A percentile compares a stretch with the other conserved stretches of the same genome.
Conservation (phyloP, 768 basidiomycete species). For the Tylopilus cervinicoccineus region DNA sequence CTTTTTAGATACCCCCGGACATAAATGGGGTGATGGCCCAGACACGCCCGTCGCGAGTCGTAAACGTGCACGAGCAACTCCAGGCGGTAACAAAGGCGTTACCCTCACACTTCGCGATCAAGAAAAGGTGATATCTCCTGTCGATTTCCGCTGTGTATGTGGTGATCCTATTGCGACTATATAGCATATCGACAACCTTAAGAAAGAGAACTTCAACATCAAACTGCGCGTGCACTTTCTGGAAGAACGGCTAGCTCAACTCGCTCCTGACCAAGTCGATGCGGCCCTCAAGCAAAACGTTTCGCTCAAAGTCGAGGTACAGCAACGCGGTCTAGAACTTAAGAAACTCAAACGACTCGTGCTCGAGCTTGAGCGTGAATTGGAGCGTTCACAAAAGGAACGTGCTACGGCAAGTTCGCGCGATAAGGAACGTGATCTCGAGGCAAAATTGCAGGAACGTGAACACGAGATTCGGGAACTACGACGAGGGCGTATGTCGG, state of each 20-base stretch:
- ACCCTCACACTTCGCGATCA: constrained; percentile 89
- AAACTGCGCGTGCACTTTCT: constrained; percentile 95
- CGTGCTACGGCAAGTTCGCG: constrained; percentile 36
- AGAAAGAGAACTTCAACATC: constrained; percentile 96
- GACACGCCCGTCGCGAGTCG: constrained; percentile 50
- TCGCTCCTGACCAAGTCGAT: constrained; percentile 90
- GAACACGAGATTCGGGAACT: constrained; percentile 69
- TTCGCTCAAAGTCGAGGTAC: constrained; percentile 88
- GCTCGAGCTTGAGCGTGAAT: constrained; percentile 75
- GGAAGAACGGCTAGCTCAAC: constrained; percentile 85
- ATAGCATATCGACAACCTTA: constrained; percentile 93
- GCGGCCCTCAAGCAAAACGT: constrained; percentile 90
- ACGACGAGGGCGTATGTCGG: constrained; percentile 42
- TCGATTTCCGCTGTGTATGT: not conserved
- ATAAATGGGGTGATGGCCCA: constrained; percentile 46
- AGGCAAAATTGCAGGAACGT: constrained; percentile 70
- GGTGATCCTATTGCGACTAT: not conserved
- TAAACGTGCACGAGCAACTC: constrained; percentile 37
- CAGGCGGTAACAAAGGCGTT: constrained; percentile 30
- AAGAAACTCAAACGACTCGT: constrained; percentile 91
- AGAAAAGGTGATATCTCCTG: constrained; percentile 66
- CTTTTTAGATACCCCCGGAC: constrained; percentile 52
- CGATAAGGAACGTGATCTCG: constrained; percentile 67
- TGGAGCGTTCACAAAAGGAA: constrained; percentile 65
- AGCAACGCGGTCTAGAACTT: constrained; percentile 83